These are phyloP conservation scores for Vitis hybrid DNA, from an alignment of 177 flowering plant species.

Conservation along the genomic window DNA sequence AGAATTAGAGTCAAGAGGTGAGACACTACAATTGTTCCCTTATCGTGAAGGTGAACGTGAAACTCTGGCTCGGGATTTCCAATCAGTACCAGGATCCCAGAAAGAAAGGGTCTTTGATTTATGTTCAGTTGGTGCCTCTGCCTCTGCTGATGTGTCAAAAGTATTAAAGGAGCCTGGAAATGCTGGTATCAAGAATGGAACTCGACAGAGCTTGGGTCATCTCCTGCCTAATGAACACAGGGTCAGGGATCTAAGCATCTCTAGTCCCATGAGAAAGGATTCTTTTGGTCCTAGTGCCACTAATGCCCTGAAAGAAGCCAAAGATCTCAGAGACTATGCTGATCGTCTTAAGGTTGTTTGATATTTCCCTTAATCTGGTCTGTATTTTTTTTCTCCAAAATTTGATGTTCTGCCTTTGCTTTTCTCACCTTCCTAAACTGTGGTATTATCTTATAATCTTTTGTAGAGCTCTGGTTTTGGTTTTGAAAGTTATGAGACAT, in stretches of 20 bases:
- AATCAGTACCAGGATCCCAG: constrained; percentile 8
- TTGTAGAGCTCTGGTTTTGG: constrained; percentile 47
- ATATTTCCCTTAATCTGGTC: neutral
- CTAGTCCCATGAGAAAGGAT: constrained; percentile 16
- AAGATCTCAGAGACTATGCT: constrained; percentile 30
- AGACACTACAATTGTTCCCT: neutral
- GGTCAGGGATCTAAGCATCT: constrained; percentile 11
- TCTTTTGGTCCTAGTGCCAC: constrained; percentile 19
- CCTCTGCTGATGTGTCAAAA: constrained; percentile 13
- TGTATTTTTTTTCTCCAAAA: neutral
- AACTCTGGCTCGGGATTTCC: neutral
- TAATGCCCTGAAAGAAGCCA: constrained; percentile 33
- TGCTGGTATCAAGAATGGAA: constrained; percentile 13
- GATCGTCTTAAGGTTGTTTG: constrained; percentile 42
- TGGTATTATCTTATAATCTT: constrained; percentile 6
- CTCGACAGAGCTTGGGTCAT: neutral
- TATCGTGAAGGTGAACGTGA: constrained; percentile 1
- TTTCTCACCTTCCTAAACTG: constrained; percentile 9
- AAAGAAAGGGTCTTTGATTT: constrained; percentile 10
- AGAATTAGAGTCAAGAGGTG: constrained; percentile 1
- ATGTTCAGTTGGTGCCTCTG: constrained; percentile 4
- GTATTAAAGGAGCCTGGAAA: constrained; percentile 9
- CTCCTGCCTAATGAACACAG: neutral
- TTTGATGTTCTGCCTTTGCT: constrained; percentile 2
- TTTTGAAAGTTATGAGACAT: constrained; percentile 44